phyloP scores from a whole-genome alignment of 2,329 filamentous ascomycete species.

The Aspergillus sp. region DNA sequence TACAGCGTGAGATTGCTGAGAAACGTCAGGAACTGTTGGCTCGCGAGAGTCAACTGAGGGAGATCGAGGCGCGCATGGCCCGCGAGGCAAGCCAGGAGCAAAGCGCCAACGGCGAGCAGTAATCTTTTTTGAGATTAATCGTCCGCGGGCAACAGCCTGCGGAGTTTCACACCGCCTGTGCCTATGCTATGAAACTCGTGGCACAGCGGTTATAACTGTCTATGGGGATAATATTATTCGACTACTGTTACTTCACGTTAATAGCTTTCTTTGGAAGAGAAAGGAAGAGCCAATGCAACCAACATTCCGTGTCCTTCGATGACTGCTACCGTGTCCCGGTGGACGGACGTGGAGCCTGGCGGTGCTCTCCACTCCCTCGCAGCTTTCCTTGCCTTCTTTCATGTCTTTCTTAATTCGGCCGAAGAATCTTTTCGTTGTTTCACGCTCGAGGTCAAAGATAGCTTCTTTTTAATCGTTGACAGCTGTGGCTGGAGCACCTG shows the following conservation, averaged over 20 bases:
- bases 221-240: slow-evolving; percentile 39
- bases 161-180: slow-evolving; percentile 31
- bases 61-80: slow-evolving; percentile 97
- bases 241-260: slow-evolving; percentile 42
- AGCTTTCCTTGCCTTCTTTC: slow-evolving; percentile 21
- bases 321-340: slow-evolving; percentile 20
- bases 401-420: slow-evolving; percentile 20
- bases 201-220: slow-evolving; percentile 35
- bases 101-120: slow-evolving; percentile 37
- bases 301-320: slow-evolving; percentile 27
- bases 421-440: slow-evolving; percentile 19
- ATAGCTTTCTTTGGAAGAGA: slow-evolving; percentile 35
- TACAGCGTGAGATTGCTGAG: slow-evolving; percentile 99
- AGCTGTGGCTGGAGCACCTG: slow-evolving; percentile 26
- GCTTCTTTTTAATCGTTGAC: slow-evolving; percentile 34
- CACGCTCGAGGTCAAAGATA: slow-evolving; percentile 31
- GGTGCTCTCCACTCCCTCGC: slow-evolving; percentile 18
- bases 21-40: slow-evolving; percentile 98
- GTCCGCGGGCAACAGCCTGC: slow-evolving; percentile 28
- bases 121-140: slow-evolving; percentile 28
- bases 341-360: slow-evolving; percentile 17
- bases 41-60: slow-evolving; percentile 95
- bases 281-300: slow-evolving; percentile 32
- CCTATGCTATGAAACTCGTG: slow-evolving; percentile 36
- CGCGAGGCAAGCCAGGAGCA: slow-evolving; percentile 65